Evolutionary conservation across 495 filamentous ascomycete species (phyloP).

Genomic region (Podospora fimiseda): DNA sequence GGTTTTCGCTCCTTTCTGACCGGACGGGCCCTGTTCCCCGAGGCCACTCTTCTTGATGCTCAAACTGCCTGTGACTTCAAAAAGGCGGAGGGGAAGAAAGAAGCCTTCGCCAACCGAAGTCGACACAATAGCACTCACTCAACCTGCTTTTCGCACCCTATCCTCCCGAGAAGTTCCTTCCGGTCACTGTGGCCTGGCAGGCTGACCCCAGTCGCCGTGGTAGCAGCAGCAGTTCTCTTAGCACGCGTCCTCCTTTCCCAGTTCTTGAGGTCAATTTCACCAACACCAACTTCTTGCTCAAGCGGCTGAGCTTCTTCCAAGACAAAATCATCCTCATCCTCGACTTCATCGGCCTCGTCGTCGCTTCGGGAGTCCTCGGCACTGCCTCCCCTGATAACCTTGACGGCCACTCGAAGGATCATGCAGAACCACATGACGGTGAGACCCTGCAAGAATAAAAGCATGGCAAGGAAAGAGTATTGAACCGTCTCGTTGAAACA

Average conservation of each 20-base stretch:
- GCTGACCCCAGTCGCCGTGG: slow-evolving; percentile 50
- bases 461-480: slow-evolving; percentile 65
- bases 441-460: slow-evolving; percentile 72
- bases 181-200: slow-evolving; percentile 64
- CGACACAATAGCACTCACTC: slow-evolving; percentile 26
- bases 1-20: too few species aligned
- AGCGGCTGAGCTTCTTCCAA: slow-evolving; percentile 45
- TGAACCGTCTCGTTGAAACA: slow-evolving; percentile 71
- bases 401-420: slow-evolving; percentile 73
- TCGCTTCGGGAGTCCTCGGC: slow-evolving; percentile 87
- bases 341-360: slow-evolving; percentile 65
- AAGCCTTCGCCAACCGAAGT: background rate
- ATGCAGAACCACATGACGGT: slow-evolving; percentile 85
- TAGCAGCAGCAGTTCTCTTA: slow-evolving; percentile 32
- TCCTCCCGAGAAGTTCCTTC: slow-evolving; percentile 65
- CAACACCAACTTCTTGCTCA: slow-evolving; percentile 63
- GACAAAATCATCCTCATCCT: slow-evolving; percentile 45
- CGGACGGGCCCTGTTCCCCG: too few species aligned
- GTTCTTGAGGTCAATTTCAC: slow-evolving; percentile 50
- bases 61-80: too few species aligned
- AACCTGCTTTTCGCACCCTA: slow-evolving; percentile 66
- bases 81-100: background rate
- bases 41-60: too few species aligned
- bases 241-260: slow-evolving; percentile 43
- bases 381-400: slow-evolving; percentile 64